Percentiles rank a stretch among this genome's conserved stretches.
Conservation (phyloP, 495 filamentous ascomycete species). For the Clohesyomyces aquaticus region DNA sequence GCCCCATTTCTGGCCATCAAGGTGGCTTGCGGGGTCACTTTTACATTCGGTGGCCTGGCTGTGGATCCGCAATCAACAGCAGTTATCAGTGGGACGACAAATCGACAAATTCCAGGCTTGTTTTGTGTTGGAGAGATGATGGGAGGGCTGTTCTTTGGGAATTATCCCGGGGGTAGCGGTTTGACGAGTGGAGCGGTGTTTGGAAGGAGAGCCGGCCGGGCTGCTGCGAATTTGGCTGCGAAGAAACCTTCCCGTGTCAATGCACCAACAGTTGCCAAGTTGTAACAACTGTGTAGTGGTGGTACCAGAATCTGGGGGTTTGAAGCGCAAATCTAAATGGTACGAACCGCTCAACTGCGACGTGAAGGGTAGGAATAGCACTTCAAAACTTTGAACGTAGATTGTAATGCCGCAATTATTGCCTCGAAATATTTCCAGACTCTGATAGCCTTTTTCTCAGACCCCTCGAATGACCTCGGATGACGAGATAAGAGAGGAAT, state of each 20-base stretch:
- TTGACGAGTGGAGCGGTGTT: slow-evolving; percentile 63
- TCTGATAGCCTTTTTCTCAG: too few species aligned
- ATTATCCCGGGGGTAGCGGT: slow-evolving; percentile 67
- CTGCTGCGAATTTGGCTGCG: slow-evolving; percentile 43
- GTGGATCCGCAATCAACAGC: slow-evolving; percentile 54
- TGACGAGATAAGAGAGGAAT: too few species aligned
- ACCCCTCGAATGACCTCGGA: too few species aligned
- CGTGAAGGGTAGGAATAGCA: too few species aligned
- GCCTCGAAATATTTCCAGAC: too few species aligned
- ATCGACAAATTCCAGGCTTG: slow-evolving; percentile 54
- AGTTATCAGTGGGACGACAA: slow-evolving; percentile 54
- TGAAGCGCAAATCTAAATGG: too few species aligned
- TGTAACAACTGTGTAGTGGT: too few species aligned
- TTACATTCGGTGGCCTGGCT: slow-evolving; percentile 66
- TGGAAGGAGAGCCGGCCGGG: slow-evolving; percentile 56
- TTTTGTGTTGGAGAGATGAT: slow-evolving; percentile 66
- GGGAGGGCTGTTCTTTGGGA: slow-evolving; percentile 64
- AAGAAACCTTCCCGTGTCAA: not conserved
- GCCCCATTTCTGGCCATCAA: slow-evolving; percentile 62
- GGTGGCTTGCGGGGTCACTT: slow-evolving; percentile 64
- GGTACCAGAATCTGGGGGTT: too few species aligned
- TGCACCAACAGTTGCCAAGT: too few species aligned
- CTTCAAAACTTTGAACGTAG: too few species aligned
- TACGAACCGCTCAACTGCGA: too few species aligned
- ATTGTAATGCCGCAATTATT: too few species aligned